phyloP scores from a whole-genome alignment of 2,329 filamentous ascomycete species.

The Curvularia hawaiiensis region DNA sequence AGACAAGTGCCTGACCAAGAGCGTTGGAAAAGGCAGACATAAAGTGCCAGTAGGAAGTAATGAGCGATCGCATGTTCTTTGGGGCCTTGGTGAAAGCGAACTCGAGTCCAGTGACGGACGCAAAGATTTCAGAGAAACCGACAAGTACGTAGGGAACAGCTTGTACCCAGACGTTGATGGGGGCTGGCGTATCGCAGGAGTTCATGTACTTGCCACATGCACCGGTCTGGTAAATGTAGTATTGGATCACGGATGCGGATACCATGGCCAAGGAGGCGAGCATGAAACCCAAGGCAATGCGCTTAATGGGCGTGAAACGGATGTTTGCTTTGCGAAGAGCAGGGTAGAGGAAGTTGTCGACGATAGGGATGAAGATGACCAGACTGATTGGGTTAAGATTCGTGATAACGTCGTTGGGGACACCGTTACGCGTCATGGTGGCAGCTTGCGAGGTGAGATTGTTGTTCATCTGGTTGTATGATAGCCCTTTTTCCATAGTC shows the following conservation, averaged over 20 bases:
- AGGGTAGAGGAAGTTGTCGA: slow-evolving; percentile 60
- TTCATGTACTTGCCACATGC: slow-evolving; percentile 65
- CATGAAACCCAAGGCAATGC: slow-evolving; percentile 58
- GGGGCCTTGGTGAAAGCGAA: slow-evolving; percentile 81
- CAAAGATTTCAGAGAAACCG: slow-evolving; percentile 63
- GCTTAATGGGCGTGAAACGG: slow-evolving; percentile 59
- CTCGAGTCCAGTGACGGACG: slow-evolving; percentile 68
- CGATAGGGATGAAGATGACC: slow-evolving; percentile 60
- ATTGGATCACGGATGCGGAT: slow-evolving; percentile 56
- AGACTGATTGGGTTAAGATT: slow-evolving; percentile 60
- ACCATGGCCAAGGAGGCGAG: slow-evolving; percentile 57
- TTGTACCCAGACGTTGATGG: slow-evolving; percentile 68
- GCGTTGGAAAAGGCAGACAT: slow-evolving; percentile 73
- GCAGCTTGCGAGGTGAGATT: slow-evolving; percentile 62
- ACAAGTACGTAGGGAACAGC: slow-evolving; percentile 57
- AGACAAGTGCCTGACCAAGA: slow-evolving; percentile 70
- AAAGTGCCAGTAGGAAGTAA: slow-evolving; percentile 70
- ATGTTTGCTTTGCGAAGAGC: slow-evolving; percentile 53
- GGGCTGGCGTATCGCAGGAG: slow-evolving; percentile 58
- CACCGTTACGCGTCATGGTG: slow-evolving; percentile 58
- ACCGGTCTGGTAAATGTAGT: slow-evolving; percentile 68
- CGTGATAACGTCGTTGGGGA: slow-evolving; percentile 62
- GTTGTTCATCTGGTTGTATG: slow-evolving; percentile 61
- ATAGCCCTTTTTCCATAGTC: slow-evolving; percentile 40
- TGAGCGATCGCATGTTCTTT: slow-evolving; percentile 80